Conservation (phyloP, 2,329 filamentous ascomycete species). For the Trichoderma sp. region DNA sequence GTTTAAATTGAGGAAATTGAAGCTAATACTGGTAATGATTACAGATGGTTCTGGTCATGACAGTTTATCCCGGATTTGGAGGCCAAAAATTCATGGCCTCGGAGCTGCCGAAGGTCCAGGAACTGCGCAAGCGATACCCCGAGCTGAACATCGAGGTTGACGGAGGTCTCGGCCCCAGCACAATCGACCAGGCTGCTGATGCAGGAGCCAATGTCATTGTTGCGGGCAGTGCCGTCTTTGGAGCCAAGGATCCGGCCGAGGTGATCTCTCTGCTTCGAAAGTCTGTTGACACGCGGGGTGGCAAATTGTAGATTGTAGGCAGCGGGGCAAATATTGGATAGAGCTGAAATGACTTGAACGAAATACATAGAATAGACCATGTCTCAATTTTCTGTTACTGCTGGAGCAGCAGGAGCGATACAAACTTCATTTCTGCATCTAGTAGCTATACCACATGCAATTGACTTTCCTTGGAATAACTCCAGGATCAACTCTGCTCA, state of each 20-base stretch:
- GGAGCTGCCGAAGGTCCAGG: conserved; percentile 90
- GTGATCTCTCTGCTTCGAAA: conserved; percentile 83
- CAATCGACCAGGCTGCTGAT: conserved; percentile 91
- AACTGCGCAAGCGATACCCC: conserved; percentile 81
- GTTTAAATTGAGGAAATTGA: not conserved
- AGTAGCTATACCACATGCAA: not conserved
- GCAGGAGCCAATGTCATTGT: conserved; percentile 98
- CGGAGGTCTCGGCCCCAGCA: conserved; percentile 83
- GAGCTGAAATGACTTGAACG: conserved; percentile 11
- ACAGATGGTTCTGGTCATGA: conserved; percentile 99
- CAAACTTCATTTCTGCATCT: not conserved
- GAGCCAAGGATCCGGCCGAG: conserved; percentile 82
- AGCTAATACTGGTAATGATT: not conserved
- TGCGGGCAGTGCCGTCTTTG: conserved; percentile 93
- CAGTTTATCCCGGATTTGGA: conserved; percentile 94
- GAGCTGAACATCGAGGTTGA: conserved; percentile 97
- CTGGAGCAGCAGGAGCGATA: not conserved
- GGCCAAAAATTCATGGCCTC: conserved; percentile 98
- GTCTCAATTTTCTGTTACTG: not conserved
- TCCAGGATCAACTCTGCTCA: not conserved
- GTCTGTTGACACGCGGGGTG: conserved; percentile 68
- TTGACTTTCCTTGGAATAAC: not conserved
- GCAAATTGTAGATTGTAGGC: conserved; percentile 42
- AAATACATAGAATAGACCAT: not conserved
- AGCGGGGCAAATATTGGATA: not conserved